Evolutionary conservation across 2,329 filamentous ascomycete species (phyloP), one percentile per base, ranked within the genome.

Genomic region (Leptographium radiaticola): DNA sequence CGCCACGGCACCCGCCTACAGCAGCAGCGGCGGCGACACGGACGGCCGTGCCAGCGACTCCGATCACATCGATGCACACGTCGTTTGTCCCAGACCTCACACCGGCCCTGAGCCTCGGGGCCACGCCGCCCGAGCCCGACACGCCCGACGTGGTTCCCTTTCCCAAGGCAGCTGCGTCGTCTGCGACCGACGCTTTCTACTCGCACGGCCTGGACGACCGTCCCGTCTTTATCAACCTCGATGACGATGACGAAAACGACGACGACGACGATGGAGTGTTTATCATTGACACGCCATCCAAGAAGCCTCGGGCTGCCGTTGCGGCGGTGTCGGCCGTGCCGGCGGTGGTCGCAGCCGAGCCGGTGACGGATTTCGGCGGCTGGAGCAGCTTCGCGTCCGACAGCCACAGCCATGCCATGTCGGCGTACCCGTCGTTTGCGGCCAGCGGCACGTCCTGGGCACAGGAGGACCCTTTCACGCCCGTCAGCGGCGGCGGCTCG

Each of bases 261-360:
- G 60, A 62, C 10, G 60, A 59, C 20, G 53, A 62, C 25, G 59
- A 66, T 57, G 66, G 62, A 51, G 64, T 67, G 36, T 65, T 63
- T 5, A 58, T 64, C 54, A 63, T 70, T 30, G 63, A 66, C 30
- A 71, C 69, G 2, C 68, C 68, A 2, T 68, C 66, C 25, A 72
- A 71, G 64, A 44, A 18, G n/a, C 56, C 57, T 31, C 25, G 53
- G 52, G 36, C 30, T n/a, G 15, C 39, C 38, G n/a, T 31, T 15
- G 31, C 18, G 11, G 38, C 40, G 15, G 20, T 25, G 6, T 13
- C 18, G 7, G 49, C 38, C 10, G 49, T 25, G 10, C 18, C 38
- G 31, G 25, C 25, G 25, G 38, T 34, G 8, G 15, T 15, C n/a
- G 18, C 18, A 8, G 13, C 25, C 5, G 20, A 20, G 20, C 6